These are phyloP conservation scores for Alloteropsis semialata DNA, from an alignment of 176 grass and related monocot species.

Conservation along the genomic window DNA sequence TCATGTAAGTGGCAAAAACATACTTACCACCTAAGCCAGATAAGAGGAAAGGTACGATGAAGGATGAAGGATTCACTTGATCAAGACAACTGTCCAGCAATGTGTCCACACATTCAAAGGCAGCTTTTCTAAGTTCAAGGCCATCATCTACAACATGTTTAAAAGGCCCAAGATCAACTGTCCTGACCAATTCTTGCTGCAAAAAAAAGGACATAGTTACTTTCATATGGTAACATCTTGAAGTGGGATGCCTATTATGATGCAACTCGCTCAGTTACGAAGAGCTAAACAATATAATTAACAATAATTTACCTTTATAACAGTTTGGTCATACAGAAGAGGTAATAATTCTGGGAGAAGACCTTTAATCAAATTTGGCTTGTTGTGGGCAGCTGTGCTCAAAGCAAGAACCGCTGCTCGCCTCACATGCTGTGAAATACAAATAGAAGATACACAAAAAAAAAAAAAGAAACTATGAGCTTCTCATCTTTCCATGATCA, in stretches of 20 bases:
- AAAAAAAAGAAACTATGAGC: background rate
- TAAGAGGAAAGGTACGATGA: conserved; percentile 81
- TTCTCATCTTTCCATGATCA: background rate
- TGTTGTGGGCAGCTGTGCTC: conserved; percentile 92
- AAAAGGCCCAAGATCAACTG: conserved; percentile 90
- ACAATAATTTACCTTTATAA: conserved; percentile 69
- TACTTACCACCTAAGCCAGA: conserved; percentile 84
- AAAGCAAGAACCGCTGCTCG: conserved; percentile 83
- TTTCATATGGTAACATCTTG: background rate
- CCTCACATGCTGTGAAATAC: conserved; percentile 71
- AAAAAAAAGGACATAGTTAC: conserved; percentile 14
- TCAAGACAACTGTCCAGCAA: conserved; percentile 91
- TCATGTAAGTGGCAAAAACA: background rate
- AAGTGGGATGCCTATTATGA: background rate
- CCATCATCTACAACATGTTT: conserved; percentile 93
- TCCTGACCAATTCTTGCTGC: conserved; percentile 88
- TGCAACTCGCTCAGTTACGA: background rate
- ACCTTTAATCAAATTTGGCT: conserved; percentile 85
- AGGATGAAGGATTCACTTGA: conserved; percentile 87
- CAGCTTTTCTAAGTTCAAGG: conserved; percentile 89
- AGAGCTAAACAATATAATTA: background rate
- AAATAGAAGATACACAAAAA: background rate
- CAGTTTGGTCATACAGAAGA: conserved; percentile 88
- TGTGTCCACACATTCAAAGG: conserved; percentile 91
- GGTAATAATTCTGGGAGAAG: conserved; percentile 85